Evolutionary conservation across 2,329 filamentous ascomycete species (phyloP).

Genomic region (Amylocarpus encephaloides): DNA sequence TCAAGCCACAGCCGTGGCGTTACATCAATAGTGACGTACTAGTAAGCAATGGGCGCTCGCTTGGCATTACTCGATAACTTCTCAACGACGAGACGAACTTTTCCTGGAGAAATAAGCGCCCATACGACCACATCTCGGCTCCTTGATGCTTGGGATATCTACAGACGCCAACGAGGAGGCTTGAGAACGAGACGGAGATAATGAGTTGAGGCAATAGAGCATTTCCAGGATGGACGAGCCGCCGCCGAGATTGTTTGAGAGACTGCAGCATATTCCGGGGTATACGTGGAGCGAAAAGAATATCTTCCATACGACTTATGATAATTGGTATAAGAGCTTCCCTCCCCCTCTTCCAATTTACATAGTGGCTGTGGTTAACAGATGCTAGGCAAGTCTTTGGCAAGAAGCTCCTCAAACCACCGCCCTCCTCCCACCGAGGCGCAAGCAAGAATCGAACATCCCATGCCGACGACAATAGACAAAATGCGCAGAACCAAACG

Average conservation of each 20-base stretch:
- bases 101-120: no score
- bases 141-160: no score
- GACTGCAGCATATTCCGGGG: slow-evolving; percentile 64
- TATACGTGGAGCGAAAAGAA: slow-evolving; percentile 69
- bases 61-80: no score
- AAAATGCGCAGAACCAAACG: not conserved
- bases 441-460: slow-evolving; percentile 37
- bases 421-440: not conserved
- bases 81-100: no score
- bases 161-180: no score
- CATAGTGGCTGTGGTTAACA: not conserved
- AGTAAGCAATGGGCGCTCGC: no score
- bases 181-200: no score
- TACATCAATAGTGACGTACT: no score
- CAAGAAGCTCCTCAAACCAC: slow-evolving; percentile 34
- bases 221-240: slow-evolving; percentile 33
- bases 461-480: slow-evolving; percentile 4
- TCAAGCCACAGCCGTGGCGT: no score
- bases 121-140: no score
- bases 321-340: slow-evolving; percentile 62
- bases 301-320: slow-evolving; percentile 66
- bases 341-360: not conserved
- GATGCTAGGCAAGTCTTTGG: slow-evolving; percentile 57
- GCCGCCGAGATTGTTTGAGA: slow-evolving; percentile 63
- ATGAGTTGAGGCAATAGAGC: no score